A percentile compares a stretch with the other conserved stretches of the same genome.
These are phyloP conservation scores for Caloboletus firmus DNA, from an alignment of 1,284 basidiomycete genomes.

Conservation along the genomic window DNA sequence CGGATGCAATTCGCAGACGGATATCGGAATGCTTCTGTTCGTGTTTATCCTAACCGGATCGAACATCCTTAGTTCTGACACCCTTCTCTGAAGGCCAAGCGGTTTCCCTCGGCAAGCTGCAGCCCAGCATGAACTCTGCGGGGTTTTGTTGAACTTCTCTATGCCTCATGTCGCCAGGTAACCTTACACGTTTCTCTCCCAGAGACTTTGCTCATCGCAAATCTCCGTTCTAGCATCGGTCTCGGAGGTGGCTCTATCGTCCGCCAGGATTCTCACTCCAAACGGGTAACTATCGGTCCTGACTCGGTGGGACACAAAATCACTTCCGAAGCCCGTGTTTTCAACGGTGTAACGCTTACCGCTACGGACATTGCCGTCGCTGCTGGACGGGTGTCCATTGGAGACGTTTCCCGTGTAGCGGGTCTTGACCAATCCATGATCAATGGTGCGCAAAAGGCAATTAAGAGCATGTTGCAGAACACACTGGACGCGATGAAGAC, in stretches of 20 bases:
- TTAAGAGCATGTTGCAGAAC: constrained; percentile 51
- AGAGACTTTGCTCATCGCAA: neutral
- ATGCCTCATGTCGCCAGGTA: constrained; percentile 44
- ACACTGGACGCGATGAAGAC: constrained; percentile 59
- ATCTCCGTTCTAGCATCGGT: constrained; percentile 39
- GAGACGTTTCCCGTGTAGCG: constrained; percentile 38
- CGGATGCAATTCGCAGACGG: constrained; percentile 29
- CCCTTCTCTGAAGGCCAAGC: constrained; percentile 24
- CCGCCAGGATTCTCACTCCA: constrained; percentile 33
- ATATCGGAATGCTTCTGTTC: constrained; percentile 37
- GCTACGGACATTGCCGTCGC: constrained; percentile 59
- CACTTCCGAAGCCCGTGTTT: constrained; percentile 47
- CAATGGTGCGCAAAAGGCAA: constrained; percentile 39
- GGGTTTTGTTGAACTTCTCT: constrained; percentile 36
- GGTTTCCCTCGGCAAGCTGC: constrained; percentile 53
- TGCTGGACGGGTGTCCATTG: constrained; percentile 41
- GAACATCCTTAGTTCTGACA: constrained; percentile 14
- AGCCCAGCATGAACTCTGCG: constrained; percentile 43
- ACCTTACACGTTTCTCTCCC: constrained; percentile 6
- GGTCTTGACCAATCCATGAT: constrained; percentile 29
- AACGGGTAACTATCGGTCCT: constrained; percentile 51
- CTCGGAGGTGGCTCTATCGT: constrained; percentile 58
- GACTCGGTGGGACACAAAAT: constrained; percentile 60
- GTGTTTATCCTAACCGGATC: constrained; percentile 12
- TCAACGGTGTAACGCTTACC: constrained; percentile 52